Conservation (phyloP, 176 grass and related monocot genomes). For the Avena eriantha region DNA sequence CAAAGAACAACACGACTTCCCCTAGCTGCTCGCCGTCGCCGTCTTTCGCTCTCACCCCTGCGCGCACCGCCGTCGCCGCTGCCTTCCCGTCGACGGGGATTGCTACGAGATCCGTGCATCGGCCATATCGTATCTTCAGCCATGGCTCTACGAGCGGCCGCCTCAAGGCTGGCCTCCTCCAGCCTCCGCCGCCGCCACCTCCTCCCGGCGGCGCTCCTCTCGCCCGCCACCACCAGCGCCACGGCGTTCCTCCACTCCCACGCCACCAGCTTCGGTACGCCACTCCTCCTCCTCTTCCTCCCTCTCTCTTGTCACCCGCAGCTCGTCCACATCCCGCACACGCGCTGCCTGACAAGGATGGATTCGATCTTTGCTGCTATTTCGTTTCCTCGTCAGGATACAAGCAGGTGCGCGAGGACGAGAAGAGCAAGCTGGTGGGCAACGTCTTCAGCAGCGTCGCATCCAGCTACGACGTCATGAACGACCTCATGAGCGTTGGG, state of each 20-base stretch:
- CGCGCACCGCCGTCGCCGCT: neutral
- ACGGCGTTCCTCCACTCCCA: conserved; percentile 71
- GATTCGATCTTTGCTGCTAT: neutral
- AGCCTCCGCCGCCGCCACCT: neutral
- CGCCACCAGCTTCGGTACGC: conserved; percentile 79
- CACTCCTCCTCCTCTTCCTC: neutral
- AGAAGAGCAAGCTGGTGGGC: conserved; percentile 87
- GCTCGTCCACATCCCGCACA: too few relatives aligned
- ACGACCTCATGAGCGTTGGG: conserved; percentile 88
- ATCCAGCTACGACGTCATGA: conserved; percentile 94
- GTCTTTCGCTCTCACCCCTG: neutral
- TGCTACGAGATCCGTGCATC: neutral
- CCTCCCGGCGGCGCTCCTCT: conserved; percentile 29
- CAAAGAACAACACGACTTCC: too few relatives aligned
- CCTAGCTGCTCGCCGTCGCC: neutral
- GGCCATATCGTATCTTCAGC: neutral
- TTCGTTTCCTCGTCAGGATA: conserved; percentile 49
- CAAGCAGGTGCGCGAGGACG: conserved; percentile 81
- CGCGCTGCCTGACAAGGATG: neutral
- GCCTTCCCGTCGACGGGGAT: neutral
- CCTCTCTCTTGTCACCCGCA: neutral
- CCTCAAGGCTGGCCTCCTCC: neutral
- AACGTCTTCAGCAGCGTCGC: conserved; percentile 92
- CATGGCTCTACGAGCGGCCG: conserved; percentile 31
- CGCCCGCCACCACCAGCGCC: neutral